These are phyloP conservation scores for Exidia glandulosa DNA, from an alignment of 768 basidiomycete genomes.

Conservation along the genomic window DNA sequence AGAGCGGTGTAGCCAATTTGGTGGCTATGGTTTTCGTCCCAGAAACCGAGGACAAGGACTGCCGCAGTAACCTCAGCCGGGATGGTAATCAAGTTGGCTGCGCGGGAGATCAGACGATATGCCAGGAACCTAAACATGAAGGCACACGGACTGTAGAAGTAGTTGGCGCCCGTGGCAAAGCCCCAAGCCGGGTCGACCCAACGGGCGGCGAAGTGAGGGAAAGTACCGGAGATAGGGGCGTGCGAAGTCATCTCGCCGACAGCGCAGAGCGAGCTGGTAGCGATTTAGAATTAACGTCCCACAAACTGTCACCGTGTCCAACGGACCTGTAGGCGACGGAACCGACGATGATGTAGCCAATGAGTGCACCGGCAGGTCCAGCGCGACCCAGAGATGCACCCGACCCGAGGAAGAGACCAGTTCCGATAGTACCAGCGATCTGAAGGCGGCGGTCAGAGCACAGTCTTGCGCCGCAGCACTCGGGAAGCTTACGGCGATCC, in stretches of 20 bases:
- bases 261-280: conserved; percentile 49
- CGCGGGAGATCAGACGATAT: too few relatives aligned
- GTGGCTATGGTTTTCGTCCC: conserved; percentile 23
- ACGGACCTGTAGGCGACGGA: conserved; percentile 49
- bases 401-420: conserved; percentile 34
- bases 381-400: conserved; percentile 37
- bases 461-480: background rate
- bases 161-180: conserved; percentile 37
- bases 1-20: conserved; percentile 47
- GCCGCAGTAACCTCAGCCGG: conserved; percentile 24
- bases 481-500: conserved; percentile 47
- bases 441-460: conserved; percentile 11
- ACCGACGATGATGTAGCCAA: conserved; percentile 54
- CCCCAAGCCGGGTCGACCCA: conserved; percentile 52
- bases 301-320: conserved; percentile 16
- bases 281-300: background rate
- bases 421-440: conserved; percentile 70
- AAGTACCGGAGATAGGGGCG: conserved; percentile 69
- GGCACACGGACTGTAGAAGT: conserved; percentile 19
- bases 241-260: conserved; percentile 73
- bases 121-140: too few relatives aligned
- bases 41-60: conserved; percentile 16
- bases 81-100: conserved; percentile 13
- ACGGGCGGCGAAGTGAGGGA: conserved; percentile 55
- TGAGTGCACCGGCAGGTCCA: conserved; percentile 55